Percentiles rank a stretch among this genome's conserved stretches.
These are phyloP conservation scores for bread wheat (Triticum aestivum) DNA, from an alignment of 176 grass and related monocot genomes.

Conservation along the genomic window IWGSC_CS_RefSeq_v2.1 NC_057802.1:90385710-90386209, in stretches of 20 bases:
- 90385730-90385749: background rate
- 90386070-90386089: no score
- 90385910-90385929: background rate
- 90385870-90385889: background rate
- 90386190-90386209: no score
- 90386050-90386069: no score
- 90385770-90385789: background rate
- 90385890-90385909: background rate
- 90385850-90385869: background rate
- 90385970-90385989: background rate
- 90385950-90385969: background rate
- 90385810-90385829: background rate
- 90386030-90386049: background rate
- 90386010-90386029: background rate
- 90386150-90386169: no score
- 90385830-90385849: background rate
- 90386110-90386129: no score
- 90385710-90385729: background rate
- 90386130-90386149: no score
- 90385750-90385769: background rate
- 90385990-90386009: background rate
- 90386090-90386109: no score
- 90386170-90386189: no score
- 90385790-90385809: background rate
- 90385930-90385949: background rate